These are phyloP conservation scores for Crithidia mellificae DNA, from an alignment of 208 protist species.

Conservation along the genomic window DNA sequence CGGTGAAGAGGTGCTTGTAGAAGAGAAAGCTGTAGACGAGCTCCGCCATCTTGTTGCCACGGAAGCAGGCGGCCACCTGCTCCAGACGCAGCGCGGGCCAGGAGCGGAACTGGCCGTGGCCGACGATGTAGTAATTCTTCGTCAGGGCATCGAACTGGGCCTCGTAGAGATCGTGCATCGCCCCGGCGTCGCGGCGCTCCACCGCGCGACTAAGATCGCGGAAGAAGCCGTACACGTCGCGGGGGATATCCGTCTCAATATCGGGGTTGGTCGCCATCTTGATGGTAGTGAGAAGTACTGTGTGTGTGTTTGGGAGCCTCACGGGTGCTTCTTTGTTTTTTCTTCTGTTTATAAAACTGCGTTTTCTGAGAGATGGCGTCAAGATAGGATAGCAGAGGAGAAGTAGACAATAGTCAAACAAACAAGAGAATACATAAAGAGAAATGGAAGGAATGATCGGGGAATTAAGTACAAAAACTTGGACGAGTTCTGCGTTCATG, in stretches of 20 bases:
- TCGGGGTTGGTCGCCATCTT: constrained; percentile 88
- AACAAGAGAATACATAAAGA: too few relatives aligned
- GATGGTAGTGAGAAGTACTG: too few relatives aligned
- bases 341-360: neutral
- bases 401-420: too few relatives aligned
- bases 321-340: constrained; percentile 23
- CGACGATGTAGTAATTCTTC: constrained; percentile 74
- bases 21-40: constrained; percentile 86
- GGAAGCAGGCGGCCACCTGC: constrained; percentile 65
- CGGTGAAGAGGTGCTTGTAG: constrained; percentile 86
- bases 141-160: constrained; percentile 72
- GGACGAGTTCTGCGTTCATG: too few relatives aligned
- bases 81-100: constrained; percentile 74
- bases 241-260: constrained; percentile 87
- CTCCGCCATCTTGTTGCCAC: constrained; percentile 59
- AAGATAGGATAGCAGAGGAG: too few relatives aligned
- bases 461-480: too few relatives aligned
- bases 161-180: constrained; percentile 85
- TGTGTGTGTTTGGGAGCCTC: constrained; percentile 14
- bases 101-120: constrained; percentile 63
- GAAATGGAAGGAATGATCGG: too few relatives aligned
- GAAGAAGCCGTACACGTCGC: constrained; percentile 82
- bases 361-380: too few relatives aligned
- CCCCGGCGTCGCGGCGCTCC: constrained; percentile 58
- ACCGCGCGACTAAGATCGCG: constrained; percentile 72